Evolutionary conservation across 148 eudicot species (phyloP).

Genomic region (Persicaria tinctoria): DNA sequence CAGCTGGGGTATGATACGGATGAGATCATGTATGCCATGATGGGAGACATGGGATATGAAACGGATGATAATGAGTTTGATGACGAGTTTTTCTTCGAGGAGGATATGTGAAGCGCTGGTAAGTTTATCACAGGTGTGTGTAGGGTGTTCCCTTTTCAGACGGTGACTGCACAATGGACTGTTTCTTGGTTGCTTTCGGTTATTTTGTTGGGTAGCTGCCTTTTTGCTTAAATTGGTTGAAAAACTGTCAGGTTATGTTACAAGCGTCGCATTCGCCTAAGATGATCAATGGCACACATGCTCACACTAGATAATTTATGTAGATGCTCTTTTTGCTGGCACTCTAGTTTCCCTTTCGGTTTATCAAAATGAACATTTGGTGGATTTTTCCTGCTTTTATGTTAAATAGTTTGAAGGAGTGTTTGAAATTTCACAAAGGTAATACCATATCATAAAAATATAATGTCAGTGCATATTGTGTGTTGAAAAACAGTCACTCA

Average conservation of each 20-base stretch:
- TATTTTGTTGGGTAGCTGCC: not conserved
- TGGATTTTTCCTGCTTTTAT: too few relatives aligned
- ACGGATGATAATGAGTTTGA: not conserved
- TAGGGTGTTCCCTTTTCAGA: too few relatives aligned
- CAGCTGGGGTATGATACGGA: slow-evolving; percentile 11
- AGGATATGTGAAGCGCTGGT: not conserved
- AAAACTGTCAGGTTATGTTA: too few relatives aligned
- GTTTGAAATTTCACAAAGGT: not conserved
- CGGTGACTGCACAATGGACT: too few relatives aligned
- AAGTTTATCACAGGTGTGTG: not conserved
- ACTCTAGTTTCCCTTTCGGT: not conserved
- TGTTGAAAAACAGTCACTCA: not conserved
- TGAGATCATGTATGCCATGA: not conserved
- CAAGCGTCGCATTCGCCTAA: too few relatives aligned
- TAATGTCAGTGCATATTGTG: not conserved
- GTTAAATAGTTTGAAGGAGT: too few relatives aligned
- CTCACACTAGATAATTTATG: not conserved
- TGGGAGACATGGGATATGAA: slow-evolving; percentile 10
- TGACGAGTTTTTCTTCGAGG: too few relatives aligned
- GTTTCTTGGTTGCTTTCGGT: too few relatives aligned
- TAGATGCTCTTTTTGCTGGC: not conserved
- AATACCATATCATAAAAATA: not conserved
- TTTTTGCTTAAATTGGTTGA: too few relatives aligned
- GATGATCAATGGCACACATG: too few relatives aligned
- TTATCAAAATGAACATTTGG: not conserved